Conservation (phyloP, 2,329 filamentous ascomycete genomes). For the Aspergillus sp. region DNA sequence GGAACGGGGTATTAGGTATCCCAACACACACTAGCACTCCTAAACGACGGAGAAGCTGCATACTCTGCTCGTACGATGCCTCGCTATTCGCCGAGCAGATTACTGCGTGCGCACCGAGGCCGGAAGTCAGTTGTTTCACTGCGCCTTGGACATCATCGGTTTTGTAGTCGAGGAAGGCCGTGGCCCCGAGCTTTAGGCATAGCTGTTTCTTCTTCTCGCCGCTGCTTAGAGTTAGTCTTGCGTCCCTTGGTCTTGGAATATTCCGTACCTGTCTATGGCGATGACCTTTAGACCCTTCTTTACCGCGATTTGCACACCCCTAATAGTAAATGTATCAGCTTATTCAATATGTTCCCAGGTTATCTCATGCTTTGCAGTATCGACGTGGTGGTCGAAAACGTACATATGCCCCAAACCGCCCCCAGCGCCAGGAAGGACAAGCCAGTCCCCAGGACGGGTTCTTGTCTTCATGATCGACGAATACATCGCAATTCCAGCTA, state of each 20-base stretch:
- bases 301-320: slow-evolving; percentile 39
- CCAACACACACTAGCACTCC: slow-evolving; percentile 51
- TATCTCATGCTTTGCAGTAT: not conserved
- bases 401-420: slow-evolving; percentile 43
- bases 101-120: slow-evolving; percentile 47
- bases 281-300: slow-evolving; percentile 38
- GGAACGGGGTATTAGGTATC: slow-evolving; percentile 44
- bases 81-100: slow-evolving; percentile 50
- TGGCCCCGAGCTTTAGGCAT: slow-evolving; percentile 34
- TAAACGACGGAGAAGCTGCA: slow-evolving; percentile 45
- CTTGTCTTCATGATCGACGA: slow-evolving; percentile 41
- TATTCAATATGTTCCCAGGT: not conserved
- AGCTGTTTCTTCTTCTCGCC: slow-evolving; percentile 36
- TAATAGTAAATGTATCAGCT: slow-evolving; percentile 10
- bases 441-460: slow-evolving; percentile 34
- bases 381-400: not conserved
- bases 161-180: slow-evolving; percentile 35
- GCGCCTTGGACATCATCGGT: slow-evolving; percentile 39
- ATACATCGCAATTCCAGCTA: slow-evolving; percentile 42
- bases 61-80: slow-evolving; percentile 45
- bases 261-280: slow-evolving; percentile 36
- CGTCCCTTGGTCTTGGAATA: not conserved
- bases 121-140: slow-evolving; percentile 41
- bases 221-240: slow-evolving; percentile 17
- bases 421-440: slow-evolving; percentile 38